Conservation (phyloP, 1,284 basidiomycete species). For the Calocybe gambosa region DNA sequence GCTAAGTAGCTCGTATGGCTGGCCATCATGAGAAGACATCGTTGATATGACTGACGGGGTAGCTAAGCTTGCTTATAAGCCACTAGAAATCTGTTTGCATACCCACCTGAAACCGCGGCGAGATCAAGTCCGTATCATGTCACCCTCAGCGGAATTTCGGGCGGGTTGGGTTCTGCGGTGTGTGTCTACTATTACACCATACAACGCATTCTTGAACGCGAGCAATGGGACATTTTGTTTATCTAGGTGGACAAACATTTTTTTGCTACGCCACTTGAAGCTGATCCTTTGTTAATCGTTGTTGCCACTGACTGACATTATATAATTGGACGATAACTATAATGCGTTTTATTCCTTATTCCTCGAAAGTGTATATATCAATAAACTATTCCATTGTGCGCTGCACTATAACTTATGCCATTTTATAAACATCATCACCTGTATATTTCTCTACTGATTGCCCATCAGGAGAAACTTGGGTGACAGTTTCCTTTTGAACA, state of each 20-base stretch:
- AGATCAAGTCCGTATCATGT: not conserved
- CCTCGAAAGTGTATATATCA: not conserved
- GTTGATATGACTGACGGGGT: not conserved
- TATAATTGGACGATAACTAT: no score
- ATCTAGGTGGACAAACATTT: no score
- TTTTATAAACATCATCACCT: slow-evolving; percentile 13
- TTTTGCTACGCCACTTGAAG: no score
- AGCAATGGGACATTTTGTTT: no score
- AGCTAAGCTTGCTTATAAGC: not conserved
- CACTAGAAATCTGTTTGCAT: not conserved
- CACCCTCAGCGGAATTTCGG: no score
- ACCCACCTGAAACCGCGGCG: not conserved
- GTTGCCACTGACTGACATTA: no score
- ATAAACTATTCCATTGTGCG: not conserved
- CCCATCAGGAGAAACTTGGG: slow-evolving; percentile 19
- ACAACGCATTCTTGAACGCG: no score
- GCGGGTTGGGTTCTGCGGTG: no score
- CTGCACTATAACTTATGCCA: slow-evolving; percentile 8
- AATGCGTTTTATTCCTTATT: not conserved
- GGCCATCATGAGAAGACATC: slow-evolving; percentile 5
- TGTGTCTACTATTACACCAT: no score
- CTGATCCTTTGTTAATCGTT: no score
- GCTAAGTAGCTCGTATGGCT: slow-evolving; percentile 40
- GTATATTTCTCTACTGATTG: slow-evolving; percentile 24
- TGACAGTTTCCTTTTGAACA: slow-evolving; percentile 29